Base-by-base conservation (phyloP, 441 rosid genomes). In the Macaranga tanarius region DNA sequence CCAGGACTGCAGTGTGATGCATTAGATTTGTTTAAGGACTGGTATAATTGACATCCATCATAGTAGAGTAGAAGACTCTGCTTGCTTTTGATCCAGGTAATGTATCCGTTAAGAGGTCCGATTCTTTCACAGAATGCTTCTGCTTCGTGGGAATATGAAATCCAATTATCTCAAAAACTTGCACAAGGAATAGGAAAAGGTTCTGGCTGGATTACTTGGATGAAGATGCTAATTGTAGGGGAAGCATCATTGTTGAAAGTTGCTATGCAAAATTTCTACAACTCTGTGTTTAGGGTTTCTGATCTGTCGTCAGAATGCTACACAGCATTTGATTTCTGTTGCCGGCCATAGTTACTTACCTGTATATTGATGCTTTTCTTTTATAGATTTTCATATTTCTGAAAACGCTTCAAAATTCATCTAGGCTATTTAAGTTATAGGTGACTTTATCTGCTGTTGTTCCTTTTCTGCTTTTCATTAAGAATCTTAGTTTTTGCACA, bases 1-100 rank as follows among this genome's bases (percentile, higher is more conserved):
- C 78, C 67, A 70, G 75, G 69, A 73, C 76, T 23, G 80, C 77
- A 22, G 76, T 75, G 55, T 82, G 71, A 80, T 72, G 75, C 74
- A 66, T 44, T 59, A 70, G 60, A 75, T 74, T 76, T 59, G 67
- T 63, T 51, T 28, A 65, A 42, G 50, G 44, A 60, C 38, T 63
- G 62, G 71, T 76, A 52, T 75, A 66, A 64, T 19, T 26, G 48
- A 57, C 69, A 44, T 57, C 50, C 45, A 38, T 61, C 69, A 28
- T 58, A 50, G 48, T 45, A 25, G 76, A 67, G 44, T 57, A 62
- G 62, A 62, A 69, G 44, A 69, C 51, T 65, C 61, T 52, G 54
- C 20, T 70, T 61, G 38, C 62, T 71, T 57, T 67, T 69, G 22
- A 61, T 71, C 62, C 69, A 50, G 66, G 73, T 48, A 59, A 65